A percentile compares a stretch with the other conserved stretches of the same genome.
Conservation (phyloP, 495 filamentous ascomycete genomes). For the Talaromyces proteolyticus region DNA sequence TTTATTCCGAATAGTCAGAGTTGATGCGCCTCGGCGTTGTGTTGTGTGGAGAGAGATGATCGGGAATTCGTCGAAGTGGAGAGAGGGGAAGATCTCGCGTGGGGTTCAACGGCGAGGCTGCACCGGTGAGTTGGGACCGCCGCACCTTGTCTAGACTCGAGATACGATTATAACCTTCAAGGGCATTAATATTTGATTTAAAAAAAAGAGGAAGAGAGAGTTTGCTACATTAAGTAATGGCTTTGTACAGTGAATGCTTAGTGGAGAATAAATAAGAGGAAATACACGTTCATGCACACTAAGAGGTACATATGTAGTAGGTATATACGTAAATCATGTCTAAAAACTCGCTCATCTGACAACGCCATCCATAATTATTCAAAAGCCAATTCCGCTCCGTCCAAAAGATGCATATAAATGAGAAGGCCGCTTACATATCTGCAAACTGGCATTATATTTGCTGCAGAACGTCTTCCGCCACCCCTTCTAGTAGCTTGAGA, state of each 20-base stretch:
- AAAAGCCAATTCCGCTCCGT: background rate
- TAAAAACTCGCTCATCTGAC: background rate
- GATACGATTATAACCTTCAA: too few relatives aligned
- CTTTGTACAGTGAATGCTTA: too few relatives aligned
- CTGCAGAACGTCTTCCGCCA: slow-evolving; percentile 57
- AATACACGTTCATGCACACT: background rate
- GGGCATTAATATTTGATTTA: too few relatives aligned
- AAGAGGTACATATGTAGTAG: background rate
- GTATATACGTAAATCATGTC: background rate
- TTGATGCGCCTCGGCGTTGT: background rate
- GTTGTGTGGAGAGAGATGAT: too few relatives aligned
- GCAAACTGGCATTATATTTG: slow-evolving; percentile 16
- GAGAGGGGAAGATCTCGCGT: too few relatives aligned
- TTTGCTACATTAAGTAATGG: too few relatives aligned
- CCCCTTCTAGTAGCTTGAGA: slow-evolving; percentile 70
- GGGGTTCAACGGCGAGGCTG: too few relatives aligned
- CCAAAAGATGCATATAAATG: slow-evolving; percentile 5
- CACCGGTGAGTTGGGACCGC: too few relatives aligned
- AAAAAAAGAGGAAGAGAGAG: too few relatives aligned
- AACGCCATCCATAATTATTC: background rate
- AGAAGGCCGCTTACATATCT: background rate
- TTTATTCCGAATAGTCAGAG: background rate
- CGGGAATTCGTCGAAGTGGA: too few relatives aligned
- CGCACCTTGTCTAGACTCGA: too few relatives aligned
- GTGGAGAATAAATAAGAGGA: background rate